A percentile compares a stretch with the other conserved stretches of the same genome.
Conservation (phyloP, 148 eudicot genomes). For the Nyssa sinensis region DNA sequence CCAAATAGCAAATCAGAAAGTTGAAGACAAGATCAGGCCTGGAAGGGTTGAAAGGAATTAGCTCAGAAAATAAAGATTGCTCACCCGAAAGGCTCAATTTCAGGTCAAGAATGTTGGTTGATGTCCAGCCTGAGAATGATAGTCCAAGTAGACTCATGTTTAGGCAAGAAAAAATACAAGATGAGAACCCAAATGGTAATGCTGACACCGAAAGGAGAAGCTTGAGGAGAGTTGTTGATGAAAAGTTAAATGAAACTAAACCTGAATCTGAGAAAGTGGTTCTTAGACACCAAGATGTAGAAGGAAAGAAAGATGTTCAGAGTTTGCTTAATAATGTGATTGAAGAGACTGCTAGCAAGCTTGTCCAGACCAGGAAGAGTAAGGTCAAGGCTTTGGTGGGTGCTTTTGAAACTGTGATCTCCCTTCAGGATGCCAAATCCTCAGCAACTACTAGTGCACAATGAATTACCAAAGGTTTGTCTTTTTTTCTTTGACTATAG, state of each 20-base stretch:
- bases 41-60: conserved; percentile 22
- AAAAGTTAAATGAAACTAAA: conserved; percentile 23
- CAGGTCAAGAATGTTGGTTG: conserved; percentile 49
- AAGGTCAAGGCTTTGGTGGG: conserved; percentile 87
- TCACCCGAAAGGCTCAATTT: conserved; percentile 49
- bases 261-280: conserved; percentile 33
- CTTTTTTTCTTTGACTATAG: not conserved
- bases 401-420: conserved; percentile 73
- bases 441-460: conserved; percentile 30
- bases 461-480: conserved; percentile 21
- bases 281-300: conserved; percentile 52
- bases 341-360: conserved; percentile 75
- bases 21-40: conserved; percentile 23
- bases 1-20: conserved; percentile 27
- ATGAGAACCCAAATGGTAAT: conserved; percentile 33
- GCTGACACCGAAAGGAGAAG: conserved; percentile 22
- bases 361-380: conserved; percentile 64
- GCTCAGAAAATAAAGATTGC: conserved; percentile 32
- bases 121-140: conserved; percentile 36
- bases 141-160: conserved; percentile 48
- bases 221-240: conserved; percentile 33
- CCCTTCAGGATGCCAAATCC: conserved; percentile 46
- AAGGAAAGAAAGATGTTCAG: conserved; percentile 38
- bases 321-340: conserved; percentile 57
- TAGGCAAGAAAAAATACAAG: conserved; percentile 31